Base-by-base conservation (phyloP, 306 rosid genomes). In the Medicago arabica region DNA sequence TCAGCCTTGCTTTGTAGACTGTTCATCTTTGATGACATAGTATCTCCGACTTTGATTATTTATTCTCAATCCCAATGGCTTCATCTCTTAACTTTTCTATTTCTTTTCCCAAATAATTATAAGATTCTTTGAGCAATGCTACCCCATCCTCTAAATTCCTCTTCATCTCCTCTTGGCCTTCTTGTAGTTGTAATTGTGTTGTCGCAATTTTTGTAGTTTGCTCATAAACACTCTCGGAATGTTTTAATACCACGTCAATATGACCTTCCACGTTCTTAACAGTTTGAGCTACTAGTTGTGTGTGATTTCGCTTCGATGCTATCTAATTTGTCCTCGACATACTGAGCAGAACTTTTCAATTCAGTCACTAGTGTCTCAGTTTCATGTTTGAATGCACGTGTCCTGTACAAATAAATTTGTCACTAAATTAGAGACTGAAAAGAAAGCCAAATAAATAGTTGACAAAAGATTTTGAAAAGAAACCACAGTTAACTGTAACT, bases 291-390 rank as follows among this genome's bases (percentile, higher is more conserved):
- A 91, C 91, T 77, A 75, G 75, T 55, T 84, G 91, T 9, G 93
- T 78, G 40, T 50, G 77, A 71, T 73, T 76, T 88, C 78, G 84
- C 87, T 72, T 85, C 87, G 4, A 93, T 88, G 31, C 49, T 68
- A 62, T 85, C 92, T 69, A 93, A 75, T 58, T 86, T 91, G 74
- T 71, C 88, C 80, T 91, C 96, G 13, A 86, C 97, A 73, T 87
- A 82, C 2, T 83, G 82, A 1, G 98, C 89, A 2, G 94, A 91
- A 43, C 47, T 68, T 78, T 83, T 93, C 25, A 93, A 69, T 15
- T 89, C 96, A 68, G 88, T 91, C 77, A 91, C 93, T 41, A 94
- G 83, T 80, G 90, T 93, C 87, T 91, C 94, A 1, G 89, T 87
- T 70, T 91, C 92, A 51, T 75, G 87, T 71, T 86, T 88, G 78